phyloP scores from a whole-genome alignment of 2,329 filamentous ascomycete genomes.

The Colletotrichum orchidophilum region DNA sequence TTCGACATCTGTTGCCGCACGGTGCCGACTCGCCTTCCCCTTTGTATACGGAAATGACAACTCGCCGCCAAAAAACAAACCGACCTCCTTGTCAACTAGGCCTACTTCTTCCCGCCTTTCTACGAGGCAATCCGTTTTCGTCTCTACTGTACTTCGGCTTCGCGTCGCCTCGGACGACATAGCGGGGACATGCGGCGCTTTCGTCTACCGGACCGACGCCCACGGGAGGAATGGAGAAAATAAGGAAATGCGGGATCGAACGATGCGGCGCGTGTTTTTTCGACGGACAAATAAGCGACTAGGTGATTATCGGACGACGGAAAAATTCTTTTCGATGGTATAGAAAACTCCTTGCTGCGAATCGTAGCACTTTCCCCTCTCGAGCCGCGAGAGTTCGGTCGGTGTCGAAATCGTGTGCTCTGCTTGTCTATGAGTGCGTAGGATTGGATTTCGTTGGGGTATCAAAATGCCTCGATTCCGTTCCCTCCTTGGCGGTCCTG shows the following conservation, averaged over 20 bases:
- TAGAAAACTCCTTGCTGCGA: conserved; percentile 29
- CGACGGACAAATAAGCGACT: conserved; percentile 3
- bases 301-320: conserved; percentile 8
- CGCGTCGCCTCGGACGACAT: conserved; percentile 1
- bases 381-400: conserved; percentile 21
- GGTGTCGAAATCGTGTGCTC: conserved; percentile 29
- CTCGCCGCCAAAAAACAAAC: conserved; percentile 23
- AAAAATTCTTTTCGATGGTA: conserved; percentile 17
- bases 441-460: conserved; percentile 35
- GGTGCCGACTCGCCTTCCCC: conserved; percentile 8
- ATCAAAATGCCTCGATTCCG: conserved; percentile 35
- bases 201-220: conserved; percentile 22
- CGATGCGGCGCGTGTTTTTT: conserved; percentile 14
- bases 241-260: conserved; percentile 26
- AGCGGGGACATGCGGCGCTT: neutral
- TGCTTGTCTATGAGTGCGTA: conserved; percentile 29
- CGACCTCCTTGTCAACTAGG: neutral
- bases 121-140: conserved; percentile 12
- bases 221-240: conserved; percentile 19
- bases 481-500: conserved; percentile 32
- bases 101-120: neutral
- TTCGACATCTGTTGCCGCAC: neutral
- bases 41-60: conserved; percentile 19
- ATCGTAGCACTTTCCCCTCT: conserved; percentile 17
- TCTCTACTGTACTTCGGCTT: conserved; percentile 6